Evolutionary conservation across 106 monocot species (phyloP).

Genomic region (Dactylorhiza incarnata): DNA sequence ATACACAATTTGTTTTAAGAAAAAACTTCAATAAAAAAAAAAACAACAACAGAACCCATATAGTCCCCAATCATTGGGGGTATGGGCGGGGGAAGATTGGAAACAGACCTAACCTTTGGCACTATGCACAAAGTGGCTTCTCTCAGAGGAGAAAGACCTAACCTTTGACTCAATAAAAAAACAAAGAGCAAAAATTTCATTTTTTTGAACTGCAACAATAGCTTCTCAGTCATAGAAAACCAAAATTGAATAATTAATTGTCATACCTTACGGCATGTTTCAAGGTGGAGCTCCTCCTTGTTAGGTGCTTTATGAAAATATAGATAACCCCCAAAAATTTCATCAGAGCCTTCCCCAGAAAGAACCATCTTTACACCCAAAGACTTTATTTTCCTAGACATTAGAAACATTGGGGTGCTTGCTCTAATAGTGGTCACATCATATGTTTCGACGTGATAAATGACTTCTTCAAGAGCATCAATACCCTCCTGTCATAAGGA

Average conservation of each 20-base stretch:
- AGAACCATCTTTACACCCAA: slow-evolving; percentile 73
- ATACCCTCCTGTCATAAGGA: slow-evolving; percentile 44
- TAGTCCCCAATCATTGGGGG: too few relatives aligned
- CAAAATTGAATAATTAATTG: background rate
- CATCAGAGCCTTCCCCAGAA: slow-evolving; percentile 66
- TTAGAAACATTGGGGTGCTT: slow-evolving; percentile 67
- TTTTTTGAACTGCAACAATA: background rate
- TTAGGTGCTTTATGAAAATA: slow-evolving; percentile 74
- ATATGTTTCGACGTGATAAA: slow-evolving; percentile 58
- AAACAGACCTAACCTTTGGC: too few relatives aligned
- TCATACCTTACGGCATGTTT: slow-evolving; percentile 63
- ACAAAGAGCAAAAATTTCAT: background rate
- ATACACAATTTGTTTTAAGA: background rate
- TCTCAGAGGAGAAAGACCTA: too few relatives aligned
- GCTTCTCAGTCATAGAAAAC: background rate
- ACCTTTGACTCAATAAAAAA: too few relatives aligned
- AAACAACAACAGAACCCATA: too few relatives aligned
- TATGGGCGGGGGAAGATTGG: too few relatives aligned
- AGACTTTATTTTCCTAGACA: slow-evolving; percentile 63
- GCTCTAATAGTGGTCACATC: slow-evolving; percentile 66
- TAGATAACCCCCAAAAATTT: slow-evolving; percentile 62
- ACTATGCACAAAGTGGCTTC: too few relatives aligned
- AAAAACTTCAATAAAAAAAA: background rate
- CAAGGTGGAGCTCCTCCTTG: slow-evolving; percentile 63
- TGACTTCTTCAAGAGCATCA: slow-evolving; percentile 64